Percentiles rank a stretch among this genome's conserved stretches.
These are phyloP conservation scores for Aspergillus aculeatinus DNA, from an alignment of 2,329 filamentous ascomycete species.

Conservation along the genomic window DNA sequence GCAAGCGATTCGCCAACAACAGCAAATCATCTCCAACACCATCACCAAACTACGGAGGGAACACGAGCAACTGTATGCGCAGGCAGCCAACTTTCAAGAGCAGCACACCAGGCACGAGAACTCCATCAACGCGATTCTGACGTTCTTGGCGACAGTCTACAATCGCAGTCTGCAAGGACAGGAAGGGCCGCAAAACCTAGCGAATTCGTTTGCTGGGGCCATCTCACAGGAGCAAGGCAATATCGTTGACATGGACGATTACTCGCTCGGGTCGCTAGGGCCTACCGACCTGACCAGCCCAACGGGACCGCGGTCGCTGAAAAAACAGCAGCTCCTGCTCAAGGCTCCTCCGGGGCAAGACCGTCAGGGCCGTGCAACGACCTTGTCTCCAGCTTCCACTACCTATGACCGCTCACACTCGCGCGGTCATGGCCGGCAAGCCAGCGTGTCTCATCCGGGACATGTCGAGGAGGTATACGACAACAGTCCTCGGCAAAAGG, in stretches of 20 bases:
- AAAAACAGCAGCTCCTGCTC: constrained; percentile 48
- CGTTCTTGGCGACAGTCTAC: constrained; percentile 95
- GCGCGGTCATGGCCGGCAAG: constrained; percentile 31
- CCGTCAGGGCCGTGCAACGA: constrained; percentile 33
- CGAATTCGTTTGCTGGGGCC: constrained; percentile 77
- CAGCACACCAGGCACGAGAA: constrained; percentile 96
- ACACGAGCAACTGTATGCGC: constrained; percentile 82
- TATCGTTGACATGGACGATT: constrained; percentile 62
- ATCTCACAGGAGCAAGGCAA: constrained; percentile 64
- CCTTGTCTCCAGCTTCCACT: constrained; percentile 36
- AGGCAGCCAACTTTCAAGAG: constrained; percentile 84
- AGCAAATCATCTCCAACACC: constrained; percentile 78
- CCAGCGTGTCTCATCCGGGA: constrained; percentile 31
- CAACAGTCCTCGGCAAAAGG: constrained; percentile 33
- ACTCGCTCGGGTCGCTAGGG: constrained; percentile 37
- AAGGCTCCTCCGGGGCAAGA: constrained; percentile 42
- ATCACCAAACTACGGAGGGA: constrained; percentile 79
- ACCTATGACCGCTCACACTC: constrained; percentile 34
- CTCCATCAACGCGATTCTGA: constrained; percentile 97
- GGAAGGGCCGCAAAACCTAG: constrained; percentile 70
- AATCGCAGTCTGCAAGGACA: constrained; percentile 88
- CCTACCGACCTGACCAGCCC: constrained; percentile 33
- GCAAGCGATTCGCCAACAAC: constrained; percentile 77
- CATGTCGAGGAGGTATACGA: constrained; percentile 49
- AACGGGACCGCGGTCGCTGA: constrained; percentile 41